phyloP scores from a whole-genome alignment of 148 eudicot genomes.

The Rhododendron griersonianum region DNA sequence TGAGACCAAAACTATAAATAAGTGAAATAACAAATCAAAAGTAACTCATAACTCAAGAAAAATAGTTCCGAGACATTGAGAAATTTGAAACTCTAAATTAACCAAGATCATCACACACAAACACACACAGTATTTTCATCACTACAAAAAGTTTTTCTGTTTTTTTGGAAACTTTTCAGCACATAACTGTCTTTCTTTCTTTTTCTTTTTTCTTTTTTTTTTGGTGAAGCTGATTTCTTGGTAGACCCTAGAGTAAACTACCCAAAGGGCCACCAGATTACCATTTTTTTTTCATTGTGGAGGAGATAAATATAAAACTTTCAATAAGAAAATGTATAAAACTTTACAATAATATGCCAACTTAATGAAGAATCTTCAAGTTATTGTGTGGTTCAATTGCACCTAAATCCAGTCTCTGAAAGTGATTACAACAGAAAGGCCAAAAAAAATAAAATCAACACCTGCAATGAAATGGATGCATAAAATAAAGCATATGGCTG shows the following conservation, averaged over 20 bases:
- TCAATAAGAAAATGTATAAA: background rate
- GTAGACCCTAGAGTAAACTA: background rate
- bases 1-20: too few species aligned
- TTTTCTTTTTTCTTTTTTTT: too few species aligned
- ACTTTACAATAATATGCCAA: background rate
- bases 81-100: too few species aligned
- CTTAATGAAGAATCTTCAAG: background rate
- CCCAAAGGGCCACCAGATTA: background rate
- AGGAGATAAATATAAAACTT: background rate
- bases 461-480: slow-evolving; percentile 81
- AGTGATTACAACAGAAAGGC: background rate
- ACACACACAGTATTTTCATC: too few species aligned
- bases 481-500: slow-evolving; percentile 69
- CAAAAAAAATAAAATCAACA: slow-evolving; percentile 14
- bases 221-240: background rate
- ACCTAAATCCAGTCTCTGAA: background rate
- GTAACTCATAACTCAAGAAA: too few species aligned
- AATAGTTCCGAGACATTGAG: too few species aligned
- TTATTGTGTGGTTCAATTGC: background rate
- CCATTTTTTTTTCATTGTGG: background rate
- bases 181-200: too few species aligned
- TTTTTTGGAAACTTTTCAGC: too few species aligned
- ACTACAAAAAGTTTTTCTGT: too few species aligned
- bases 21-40: too few species aligned
- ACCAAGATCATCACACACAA: too few species aligned